Base-by-base conservation (phyloP, 441 rosid genomes). In the Euphorbia schlechtendalii region DNA sequence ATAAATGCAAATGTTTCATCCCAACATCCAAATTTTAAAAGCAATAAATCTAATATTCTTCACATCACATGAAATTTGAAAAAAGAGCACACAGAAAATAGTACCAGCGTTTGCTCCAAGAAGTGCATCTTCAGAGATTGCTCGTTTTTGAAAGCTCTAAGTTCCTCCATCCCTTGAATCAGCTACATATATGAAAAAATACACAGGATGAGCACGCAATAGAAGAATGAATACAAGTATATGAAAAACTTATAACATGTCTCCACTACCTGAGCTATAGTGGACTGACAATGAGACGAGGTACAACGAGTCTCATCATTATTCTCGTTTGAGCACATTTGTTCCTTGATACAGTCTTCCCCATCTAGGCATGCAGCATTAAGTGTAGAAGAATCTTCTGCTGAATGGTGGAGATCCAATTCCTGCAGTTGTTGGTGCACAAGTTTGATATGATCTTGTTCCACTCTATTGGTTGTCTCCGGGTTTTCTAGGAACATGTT, bases 71-170 rank as follows among this genome's bases (percentile, higher is more conserved):
- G n/a, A 21, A 62, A 34, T 17, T 20, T 8, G 13, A 59, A 53
- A 66, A 71, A 69, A 49, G 45, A 38, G 46, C 60, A 62, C 13
- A 55, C 7, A 14, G 18, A 28, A 21, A 67, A 59, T 18, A 22
- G 0, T 83, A 95, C 99, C 96, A 89, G 81, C 76, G 82, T 88
- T 81, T 75, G 78, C 84, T 92, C 95, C 88, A 92, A 73, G 72
- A 66, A 51, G 71, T 51, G 64, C 76, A 77, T 81, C 81, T 83
- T 88, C 69, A 49, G 65, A 64, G 78, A 68, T 76, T 89, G 96
- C 59, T 89, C 88, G 46, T 53, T 38, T 68, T 77, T 79, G 65
- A 77, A 81, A 73, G 78, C 79, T 82, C 76, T 85, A 57, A 95
- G 82, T 82, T 88, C 97, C 65, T 79, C 85, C 63, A 92, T 54